phyloP scores from a whole-genome alignment of 768 basidiomycete species.

The Mycena albidolilacea region DNA sequence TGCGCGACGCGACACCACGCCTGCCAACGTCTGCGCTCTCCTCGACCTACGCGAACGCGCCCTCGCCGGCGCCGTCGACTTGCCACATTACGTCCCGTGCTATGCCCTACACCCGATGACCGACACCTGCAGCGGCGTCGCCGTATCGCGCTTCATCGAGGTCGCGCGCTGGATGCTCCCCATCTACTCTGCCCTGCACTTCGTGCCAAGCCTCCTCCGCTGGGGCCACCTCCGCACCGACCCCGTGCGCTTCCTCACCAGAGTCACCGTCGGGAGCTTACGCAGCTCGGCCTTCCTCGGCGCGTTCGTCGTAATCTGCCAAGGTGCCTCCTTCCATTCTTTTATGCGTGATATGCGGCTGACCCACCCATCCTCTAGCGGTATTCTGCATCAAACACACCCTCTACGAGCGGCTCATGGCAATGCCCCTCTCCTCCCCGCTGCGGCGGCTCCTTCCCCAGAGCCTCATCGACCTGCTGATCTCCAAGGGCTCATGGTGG shows the following conservation, averaged over 20 bases:
- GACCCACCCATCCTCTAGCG: slow-evolving; percentile 53
- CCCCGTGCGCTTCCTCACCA: slow-evolving; percentile 77
- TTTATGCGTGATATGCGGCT: background rate
- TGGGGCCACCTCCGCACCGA: slow-evolving; percentile 73
- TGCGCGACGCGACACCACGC: slow-evolving; percentile 64
- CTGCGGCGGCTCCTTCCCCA: slow-evolving; percentile 58
- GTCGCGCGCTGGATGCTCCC: slow-evolving; percentile 90
- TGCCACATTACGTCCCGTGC: slow-evolving; percentile 74
- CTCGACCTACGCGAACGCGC: slow-evolving; percentile 56
- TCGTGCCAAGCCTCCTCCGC: slow-evolving; percentile 91
- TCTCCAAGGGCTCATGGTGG: slow-evolving; percentile 82
- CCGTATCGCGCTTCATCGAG: slow-evolving; percentile 77
- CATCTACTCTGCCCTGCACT: slow-evolving; percentile 90
- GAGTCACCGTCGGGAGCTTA: slow-evolving; percentile 78
- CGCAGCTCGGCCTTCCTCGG: slow-evolving; percentile 92
- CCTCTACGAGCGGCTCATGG: slow-evolving; percentile 64
- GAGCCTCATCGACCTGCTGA: slow-evolving; percentile 67
- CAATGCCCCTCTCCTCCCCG: slow-evolving; percentile 49
- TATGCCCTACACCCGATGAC: slow-evolving; percentile 81
- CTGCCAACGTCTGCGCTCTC: slow-evolving; percentile 64
- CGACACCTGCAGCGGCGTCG: slow-evolving; percentile 71
- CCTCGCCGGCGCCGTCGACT: slow-evolving; percentile 44
- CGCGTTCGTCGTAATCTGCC: slow-evolving; percentile 85
- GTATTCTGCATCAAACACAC: slow-evolving; percentile 79
- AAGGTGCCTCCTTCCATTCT: slow-evolving; percentile 67